Evolutionary conservation across 2,329 filamentous ascomycete genomes (phyloP).

Genomic region (Harringtonia lauricola): DNA sequence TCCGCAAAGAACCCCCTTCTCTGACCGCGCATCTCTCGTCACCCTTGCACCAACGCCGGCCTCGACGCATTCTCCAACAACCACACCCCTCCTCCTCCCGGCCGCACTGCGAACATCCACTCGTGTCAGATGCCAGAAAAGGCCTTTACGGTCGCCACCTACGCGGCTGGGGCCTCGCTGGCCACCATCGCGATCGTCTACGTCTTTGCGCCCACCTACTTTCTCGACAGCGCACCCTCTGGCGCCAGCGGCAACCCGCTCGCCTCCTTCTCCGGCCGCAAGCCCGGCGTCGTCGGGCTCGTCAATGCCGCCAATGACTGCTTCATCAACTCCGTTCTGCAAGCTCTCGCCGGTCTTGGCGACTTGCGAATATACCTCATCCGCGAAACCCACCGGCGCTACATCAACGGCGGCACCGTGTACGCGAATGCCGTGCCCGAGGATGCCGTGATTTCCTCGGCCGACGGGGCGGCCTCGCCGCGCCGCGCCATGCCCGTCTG

Average conservation of each 20-base stretch:
- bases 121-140: slow-evolving; percentile 60
- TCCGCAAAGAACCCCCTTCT: slow-evolving; percentile 1
- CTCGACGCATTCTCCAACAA: background rate
- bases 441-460: slow-evolving; percentile 11
- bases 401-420: slow-evolving; percentile 65
- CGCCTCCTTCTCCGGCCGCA: slow-evolving; percentile 34
- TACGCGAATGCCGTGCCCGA: slow-evolving; percentile 54
- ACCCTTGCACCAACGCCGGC: too few species aligned
- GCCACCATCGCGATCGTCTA: slow-evolving; percentile 93
- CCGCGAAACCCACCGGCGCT: slow-evolving; percentile 74
- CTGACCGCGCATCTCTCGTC: background rate
- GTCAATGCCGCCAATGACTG: slow-evolving; percentile 89
- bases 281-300: slow-evolving; percentile 81
- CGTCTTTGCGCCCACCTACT: slow-evolving; percentile 94
- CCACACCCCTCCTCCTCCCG: too few species aligned
- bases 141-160: slow-evolving; percentile 73
- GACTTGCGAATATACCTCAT: slow-evolving; percentile 89
- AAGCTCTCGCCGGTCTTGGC: slow-evolving; percentile 80
- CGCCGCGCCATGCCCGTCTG: slow-evolving; percentile 35
- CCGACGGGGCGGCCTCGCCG: background rate
- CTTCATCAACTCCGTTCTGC: slow-evolving; percentile 93
- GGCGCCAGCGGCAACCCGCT: slow-evolving; percentile 19
- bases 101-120: background rate
- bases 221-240: slow-evolving; percentile 72
- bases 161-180: slow-evolving; percentile 89